A percentile compares a stretch with the other conserved stretches of the same genome.
Evolutionary conservation across 1,284 basidiomycete genomes (phyloP).

Genomic region (Sporisorium iseilematis-ciliati): DNA sequence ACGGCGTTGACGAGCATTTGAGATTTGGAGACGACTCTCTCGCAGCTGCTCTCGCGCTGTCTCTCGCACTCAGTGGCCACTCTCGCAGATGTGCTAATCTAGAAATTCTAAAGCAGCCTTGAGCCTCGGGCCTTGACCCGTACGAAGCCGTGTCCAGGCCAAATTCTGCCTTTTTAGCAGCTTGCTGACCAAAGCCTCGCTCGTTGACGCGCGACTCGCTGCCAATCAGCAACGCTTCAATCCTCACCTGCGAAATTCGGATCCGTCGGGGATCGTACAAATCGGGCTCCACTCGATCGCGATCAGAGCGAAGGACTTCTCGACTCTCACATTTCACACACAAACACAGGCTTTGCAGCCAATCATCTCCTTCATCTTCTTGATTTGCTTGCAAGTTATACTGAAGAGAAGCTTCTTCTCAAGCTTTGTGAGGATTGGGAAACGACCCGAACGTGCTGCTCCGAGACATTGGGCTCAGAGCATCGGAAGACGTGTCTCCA

Average conservation of each 20-base stretch:
- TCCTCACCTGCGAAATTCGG: conserved; percentile 27
- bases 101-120: neutral
- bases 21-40: conserved; percentile 17
- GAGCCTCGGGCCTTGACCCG: conserved; percentile 9
- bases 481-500: conserved; percentile 33
- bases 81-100: conserved; percentile 33
- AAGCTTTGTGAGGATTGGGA: neutral
- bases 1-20: conserved; percentile 5
- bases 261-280: conserved; percentile 8
- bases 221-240: conserved; percentile 37
- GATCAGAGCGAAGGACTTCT: no score
- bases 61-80: neutral
- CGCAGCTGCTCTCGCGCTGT: neutral
- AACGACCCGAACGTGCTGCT: conserved; percentile 15
- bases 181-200: conserved; percentile 44
- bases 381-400: conserved; percentile 1
- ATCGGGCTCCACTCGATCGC: conserved; percentile 5
- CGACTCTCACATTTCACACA: neutral
- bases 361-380: conserved; percentile 1
- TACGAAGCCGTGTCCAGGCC: conserved; percentile 16
- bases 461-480: conserved; percentile 15
- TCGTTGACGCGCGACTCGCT: conserved; percentile 18
- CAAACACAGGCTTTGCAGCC: neutral
- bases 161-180: conserved; percentile 3
- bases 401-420: neutral